Evolutionary conservation across 257 asterid species (phyloP).

Genomic region (Rubia yunnanensis): DNA sequence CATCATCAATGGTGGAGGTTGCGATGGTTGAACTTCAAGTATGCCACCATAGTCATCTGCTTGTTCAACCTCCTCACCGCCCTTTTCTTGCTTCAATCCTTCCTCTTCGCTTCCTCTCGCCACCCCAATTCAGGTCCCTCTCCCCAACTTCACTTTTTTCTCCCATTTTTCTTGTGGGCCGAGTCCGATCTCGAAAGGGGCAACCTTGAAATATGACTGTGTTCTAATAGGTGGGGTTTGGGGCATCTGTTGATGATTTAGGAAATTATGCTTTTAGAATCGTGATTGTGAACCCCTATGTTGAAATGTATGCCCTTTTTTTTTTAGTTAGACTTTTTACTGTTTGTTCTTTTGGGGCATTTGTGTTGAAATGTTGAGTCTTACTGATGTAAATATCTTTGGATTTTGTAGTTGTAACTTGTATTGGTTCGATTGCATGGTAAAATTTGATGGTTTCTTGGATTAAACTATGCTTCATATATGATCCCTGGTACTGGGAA

Average conservation of each 20-base stretch:
- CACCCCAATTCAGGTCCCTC: constrained; percentile 36
- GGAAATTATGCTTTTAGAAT: neutral
- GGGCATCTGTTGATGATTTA: neutral
- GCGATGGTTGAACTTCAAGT: constrained; percentile 60
- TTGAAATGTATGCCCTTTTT: neutral
- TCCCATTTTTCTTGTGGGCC: neutral
- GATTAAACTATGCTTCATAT: neutral
- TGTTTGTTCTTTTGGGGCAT: neutral
- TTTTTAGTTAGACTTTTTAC: neutral
- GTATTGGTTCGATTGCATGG: neutral
- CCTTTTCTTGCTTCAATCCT: constrained; percentile 55
- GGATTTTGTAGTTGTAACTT: neutral
- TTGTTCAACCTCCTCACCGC: constrained; percentile 49
- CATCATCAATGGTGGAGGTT: constrained; percentile 55
- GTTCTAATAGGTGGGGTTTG: neutral
- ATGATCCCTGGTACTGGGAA: neutral
- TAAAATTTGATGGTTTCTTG: too few species aligned
- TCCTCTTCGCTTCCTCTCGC: constrained; percentile 35
- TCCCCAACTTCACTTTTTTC: neutral
- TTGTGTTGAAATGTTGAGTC: neutral
- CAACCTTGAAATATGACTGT: neutral
- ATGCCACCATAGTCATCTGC: constrained; percentile 71
- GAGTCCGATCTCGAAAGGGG: neutral
- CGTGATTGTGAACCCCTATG: neutral
- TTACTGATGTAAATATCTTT: neutral